phyloP scores from a whole-genome alignment of 106 monocot genomes.

The Vanilla planifolia region DNA sequence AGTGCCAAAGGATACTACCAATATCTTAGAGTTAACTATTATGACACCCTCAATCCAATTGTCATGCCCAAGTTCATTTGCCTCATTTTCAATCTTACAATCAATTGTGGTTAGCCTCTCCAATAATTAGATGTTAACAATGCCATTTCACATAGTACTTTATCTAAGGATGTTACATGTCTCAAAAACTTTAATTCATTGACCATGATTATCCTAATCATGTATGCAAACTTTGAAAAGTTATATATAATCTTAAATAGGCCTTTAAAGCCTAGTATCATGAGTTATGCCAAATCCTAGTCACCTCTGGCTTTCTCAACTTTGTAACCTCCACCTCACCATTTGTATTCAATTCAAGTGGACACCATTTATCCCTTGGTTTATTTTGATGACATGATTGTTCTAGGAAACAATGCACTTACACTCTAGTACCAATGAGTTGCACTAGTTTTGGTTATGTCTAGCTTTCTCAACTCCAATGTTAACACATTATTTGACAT shows the following conservation, averaged over 20 bases:
- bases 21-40: background rate
- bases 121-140: too few species aligned
- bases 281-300: background rate
- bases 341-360: background rate
- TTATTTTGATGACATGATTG: conserved; percentile 11
- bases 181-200: conserved; percentile 9
- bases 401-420: background rate
- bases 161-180: conserved; percentile 4
- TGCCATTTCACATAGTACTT: background rate
- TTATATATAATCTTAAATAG: conserved; percentile 7
- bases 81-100: conserved; percentile 2
- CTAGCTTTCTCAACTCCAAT: too few species aligned
- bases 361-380: background rate
- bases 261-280: too few species aligned
- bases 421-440: too few species aligned
- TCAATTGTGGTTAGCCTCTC: too few species aligned
- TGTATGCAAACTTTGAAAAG: conserved; percentile 8
- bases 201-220: conserved; percentile 1
- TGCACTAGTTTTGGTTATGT: too few species aligned
- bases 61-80: conserved; percentile 9
- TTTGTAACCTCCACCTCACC: background rate
- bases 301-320: background rate
- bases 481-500: too few species aligned
- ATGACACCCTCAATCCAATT: background rate
- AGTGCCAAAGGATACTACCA: conserved; percentile 3